Base-by-base conservation (phyloP, 768 basidiomycete species). In the Panaeolus cyanescens region DNA sequence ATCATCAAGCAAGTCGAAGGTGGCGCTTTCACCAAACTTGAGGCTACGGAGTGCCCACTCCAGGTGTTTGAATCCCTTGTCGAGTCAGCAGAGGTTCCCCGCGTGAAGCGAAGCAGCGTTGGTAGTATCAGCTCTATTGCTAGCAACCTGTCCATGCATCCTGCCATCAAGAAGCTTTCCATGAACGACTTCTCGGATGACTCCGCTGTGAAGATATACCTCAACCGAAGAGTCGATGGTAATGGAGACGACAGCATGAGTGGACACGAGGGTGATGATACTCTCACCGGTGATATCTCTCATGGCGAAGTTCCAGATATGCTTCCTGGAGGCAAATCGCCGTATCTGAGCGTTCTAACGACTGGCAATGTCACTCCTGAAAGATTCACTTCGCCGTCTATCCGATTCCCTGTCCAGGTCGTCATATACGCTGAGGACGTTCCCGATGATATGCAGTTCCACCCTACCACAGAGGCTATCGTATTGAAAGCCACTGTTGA, bases 141-240 rank as follows among this genome's bases (percentile, higher is more conserved):
- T 32, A 95, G 93, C 70, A 95, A 96, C 70, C 80, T 99, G 28
- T 92, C 91, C 3, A 90, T 93, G 85, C 93, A 98, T 70, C 96
- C 96, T 17, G 96, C 97, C 15, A 99, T 99, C 74, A 89, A 87
- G 70, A 93, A 92, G 71, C 78, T 99, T 37, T 87, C 92, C 45
- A 96, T 97, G 94, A 97, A 96, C 68, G 97, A 99, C 71, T 99
- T 96, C 70, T 92, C 92, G 40, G 97, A 99, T 66, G 97, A 99
- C 71, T 95, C 95, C 3, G 89, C 91, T 0, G 96, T 99, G 76
- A 99, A 98, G 74, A 91, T 99, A 74, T 99, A 97, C 75, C 74
- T 99, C 64, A 95, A 98, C 72, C 80, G 92, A 58, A 79, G 83
- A 28, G 71, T 68, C 30, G 74, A 79, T 57, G 72, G 74, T 7